A percentile compares a stretch with the other conserved stretches of the same genome.
phyloP scores from a whole-genome alignment of 257 asterid genomes.

The Solanum virginianum region DNA sequence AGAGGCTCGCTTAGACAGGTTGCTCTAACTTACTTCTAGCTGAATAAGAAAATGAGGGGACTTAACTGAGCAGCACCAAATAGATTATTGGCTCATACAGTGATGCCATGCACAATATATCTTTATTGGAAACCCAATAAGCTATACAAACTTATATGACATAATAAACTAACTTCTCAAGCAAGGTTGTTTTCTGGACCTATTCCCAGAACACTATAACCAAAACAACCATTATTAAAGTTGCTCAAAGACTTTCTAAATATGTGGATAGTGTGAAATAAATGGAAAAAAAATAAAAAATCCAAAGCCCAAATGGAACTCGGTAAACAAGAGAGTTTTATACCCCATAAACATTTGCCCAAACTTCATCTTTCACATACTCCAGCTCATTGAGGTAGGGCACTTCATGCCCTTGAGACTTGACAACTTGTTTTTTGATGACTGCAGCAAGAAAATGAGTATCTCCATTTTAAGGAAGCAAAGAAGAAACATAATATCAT shows the following conservation, averaged over 20 bases:
- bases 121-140: not conserved
- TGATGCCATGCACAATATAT: not conserved
- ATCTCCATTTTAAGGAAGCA: not conserved
- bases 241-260: not conserved
- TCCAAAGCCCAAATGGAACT: not conserved
- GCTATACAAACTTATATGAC: not conserved
- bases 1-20: not conserved
- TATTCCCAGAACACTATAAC: not conserved
- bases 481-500: not conserved
- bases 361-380: constrained; percentile 76
- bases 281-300: not conserved
- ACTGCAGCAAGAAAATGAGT: constrained; percentile 26
- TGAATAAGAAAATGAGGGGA: not conserved
- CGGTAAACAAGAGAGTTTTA: not conserved
- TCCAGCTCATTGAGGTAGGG: constrained; percentile 80
- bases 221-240: not conserved
- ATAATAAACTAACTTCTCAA: not conserved
- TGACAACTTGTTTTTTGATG: constrained; percentile 38
- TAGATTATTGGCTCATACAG: not conserved
- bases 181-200: not conserved
- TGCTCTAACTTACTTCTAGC: not conserved
- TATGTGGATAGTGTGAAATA: not conserved
- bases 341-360: constrained; percentile 95
- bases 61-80: not conserved
- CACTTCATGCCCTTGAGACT: constrained; percentile 67